These are phyloP conservation scores for Penicillium fuscoglaucum DNA, from an alignment of 2,329 filamentous ascomycete genomes.

Conservation along the genomic window DNA sequence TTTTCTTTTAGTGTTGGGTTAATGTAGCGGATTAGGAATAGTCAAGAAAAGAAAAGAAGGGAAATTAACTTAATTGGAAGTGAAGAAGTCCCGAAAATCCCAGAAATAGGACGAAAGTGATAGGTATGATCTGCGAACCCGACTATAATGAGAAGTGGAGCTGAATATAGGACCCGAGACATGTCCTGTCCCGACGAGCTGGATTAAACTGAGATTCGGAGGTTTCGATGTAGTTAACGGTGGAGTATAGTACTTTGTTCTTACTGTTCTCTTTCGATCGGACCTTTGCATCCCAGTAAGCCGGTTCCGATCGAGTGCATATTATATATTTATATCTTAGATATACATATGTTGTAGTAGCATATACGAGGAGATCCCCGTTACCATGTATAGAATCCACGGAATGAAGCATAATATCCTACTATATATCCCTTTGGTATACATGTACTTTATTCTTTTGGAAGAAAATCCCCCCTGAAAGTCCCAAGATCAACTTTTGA, in stretches of 20 bases:
- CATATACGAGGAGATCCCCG: background rate
- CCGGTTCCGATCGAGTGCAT: slow-evolving; percentile 16
- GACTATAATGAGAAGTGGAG: background rate
- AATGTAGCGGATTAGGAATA: background rate
- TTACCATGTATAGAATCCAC: background rate
- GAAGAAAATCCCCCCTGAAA: background rate
- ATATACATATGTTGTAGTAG: background rate
- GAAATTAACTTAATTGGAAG: background rate
- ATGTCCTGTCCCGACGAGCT: background rate
- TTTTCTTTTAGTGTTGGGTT: background rate
- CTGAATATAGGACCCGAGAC: background rate
- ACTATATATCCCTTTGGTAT: background rate
- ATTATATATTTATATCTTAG: background rate
- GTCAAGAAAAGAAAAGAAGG: background rate
- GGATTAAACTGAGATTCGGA: background rate
- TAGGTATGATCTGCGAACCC: background rate
- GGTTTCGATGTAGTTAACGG: background rate
- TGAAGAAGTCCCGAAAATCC: background rate
- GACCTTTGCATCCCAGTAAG: slow-evolving; percentile 18
- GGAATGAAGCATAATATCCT: background rate
- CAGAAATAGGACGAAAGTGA: background rate
- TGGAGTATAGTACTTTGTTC: background rate
- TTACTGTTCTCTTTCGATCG: background rate
- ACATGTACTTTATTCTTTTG: background rate
- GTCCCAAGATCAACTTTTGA: slow-evolving; percentile 1